These are phyloP conservation scores for Cryptosporidium tyzzeri DNA, from an alignment of 169 alveolate genomes.

Conservation along the genomic window DNA sequence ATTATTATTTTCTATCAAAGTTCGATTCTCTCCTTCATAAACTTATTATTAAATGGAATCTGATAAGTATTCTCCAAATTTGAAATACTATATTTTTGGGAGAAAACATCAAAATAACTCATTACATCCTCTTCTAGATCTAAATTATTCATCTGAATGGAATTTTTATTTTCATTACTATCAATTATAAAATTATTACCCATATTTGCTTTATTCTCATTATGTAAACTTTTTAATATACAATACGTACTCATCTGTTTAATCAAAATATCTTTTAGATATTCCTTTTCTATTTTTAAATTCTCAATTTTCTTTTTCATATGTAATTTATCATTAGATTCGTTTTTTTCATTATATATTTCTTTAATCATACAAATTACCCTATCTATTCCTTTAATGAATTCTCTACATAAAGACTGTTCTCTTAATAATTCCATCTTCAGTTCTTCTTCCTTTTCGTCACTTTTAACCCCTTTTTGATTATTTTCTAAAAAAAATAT, in stretches of 20 bases:
- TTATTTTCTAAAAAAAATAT: conserved; percentile 45
- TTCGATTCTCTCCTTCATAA: conserved; percentile 21
- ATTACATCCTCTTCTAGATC: conserved; percentile 43
- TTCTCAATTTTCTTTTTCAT: conserved; percentile 12
- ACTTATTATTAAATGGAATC: background rate
- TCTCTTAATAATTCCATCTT: conserved; percentile 50
- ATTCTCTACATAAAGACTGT: conserved; percentile 34
- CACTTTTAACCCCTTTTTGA: background rate
- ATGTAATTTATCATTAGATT: background rate
- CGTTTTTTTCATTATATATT: conserved; percentile 10
- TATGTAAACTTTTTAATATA: conserved; percentile 10
- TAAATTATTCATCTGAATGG: background rate
- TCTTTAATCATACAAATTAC: conserved; percentile 31
- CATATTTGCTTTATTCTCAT: background rate
- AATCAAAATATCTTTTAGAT: conserved; percentile 16
- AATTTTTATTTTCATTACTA: conserved; percentile 7
- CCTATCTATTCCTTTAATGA: conserved; percentile 37
- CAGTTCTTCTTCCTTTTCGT: conserved; percentile 37
- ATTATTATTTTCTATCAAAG: background rate
- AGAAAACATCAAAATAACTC: conserved; percentile 32
- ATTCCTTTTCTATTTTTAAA: conserved; percentile 38
- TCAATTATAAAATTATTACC: background rate
- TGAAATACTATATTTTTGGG: background rate
- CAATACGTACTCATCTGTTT: conserved; percentile 47
- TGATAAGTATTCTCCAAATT: background rate